phyloP scores from a whole-genome alignment of 75 land plant species.

The Chamaecyparis obtusa region DNA sequence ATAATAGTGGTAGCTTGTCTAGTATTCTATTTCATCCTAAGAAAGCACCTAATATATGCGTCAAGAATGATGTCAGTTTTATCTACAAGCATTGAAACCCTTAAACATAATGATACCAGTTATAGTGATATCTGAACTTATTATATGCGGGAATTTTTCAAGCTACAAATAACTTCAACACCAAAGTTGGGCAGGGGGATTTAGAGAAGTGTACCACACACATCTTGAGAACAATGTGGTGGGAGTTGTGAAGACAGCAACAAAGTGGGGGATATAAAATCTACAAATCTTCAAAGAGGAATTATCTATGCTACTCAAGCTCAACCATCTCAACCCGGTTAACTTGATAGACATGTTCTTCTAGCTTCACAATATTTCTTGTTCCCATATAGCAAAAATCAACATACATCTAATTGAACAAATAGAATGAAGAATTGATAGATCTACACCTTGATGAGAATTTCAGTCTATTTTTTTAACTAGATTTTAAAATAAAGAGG shows the following conservation, averaged over 20 bases:
- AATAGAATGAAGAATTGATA: no score
- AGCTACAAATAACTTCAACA: slow-evolving; percentile 22
- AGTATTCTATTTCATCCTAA: neutral
- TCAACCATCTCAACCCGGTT: slow-evolving; percentile 27
- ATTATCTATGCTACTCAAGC: slow-evolving; percentile 30
- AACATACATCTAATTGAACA: no score
- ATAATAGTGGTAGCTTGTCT: neutral
- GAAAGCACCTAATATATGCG: neutral
- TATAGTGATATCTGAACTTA: slow-evolving; percentile 14
- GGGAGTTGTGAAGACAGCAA: slow-evolving; percentile 31
- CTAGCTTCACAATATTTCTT: no score
- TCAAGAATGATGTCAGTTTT: neutral
- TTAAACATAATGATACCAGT: neutral
- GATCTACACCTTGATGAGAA: no score
- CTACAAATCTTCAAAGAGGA: slow-evolving; percentile 26
- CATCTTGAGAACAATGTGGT: slow-evolving; percentile 18
- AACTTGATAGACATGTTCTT: slow-evolving; percentile 26
- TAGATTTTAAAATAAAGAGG: no score
- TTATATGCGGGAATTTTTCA: slow-evolving; percentile 13
- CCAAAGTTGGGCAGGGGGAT: slow-evolving; percentile 24
- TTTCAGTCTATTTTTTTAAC: no score
- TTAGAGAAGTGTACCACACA: slow-evolving; percentile 22
- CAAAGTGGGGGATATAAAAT: slow-evolving; percentile 17
- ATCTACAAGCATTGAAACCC: neutral
- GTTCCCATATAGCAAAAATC: no score